phyloP scores from a whole-genome alignment of 2,329 filamentous ascomycete species.

The Nemania sp. region DNA sequence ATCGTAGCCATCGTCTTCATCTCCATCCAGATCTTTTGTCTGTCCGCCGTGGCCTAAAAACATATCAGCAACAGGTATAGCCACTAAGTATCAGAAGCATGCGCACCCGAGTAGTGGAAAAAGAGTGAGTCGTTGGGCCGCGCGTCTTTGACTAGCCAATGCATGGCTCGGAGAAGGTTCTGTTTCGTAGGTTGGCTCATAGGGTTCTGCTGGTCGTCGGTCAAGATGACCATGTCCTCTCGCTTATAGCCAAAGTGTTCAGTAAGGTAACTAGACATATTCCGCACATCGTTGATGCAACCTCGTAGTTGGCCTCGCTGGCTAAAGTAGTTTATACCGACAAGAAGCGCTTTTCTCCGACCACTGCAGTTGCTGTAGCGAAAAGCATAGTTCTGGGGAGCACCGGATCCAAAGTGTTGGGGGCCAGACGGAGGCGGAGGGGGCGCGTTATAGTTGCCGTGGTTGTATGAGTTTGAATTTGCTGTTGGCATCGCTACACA shows the following conservation, averaged over 20 bases:
- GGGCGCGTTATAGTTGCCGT: constrained; percentile 62
- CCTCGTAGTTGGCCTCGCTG: constrained; percentile 88
- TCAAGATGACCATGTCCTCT: constrained; percentile 96
- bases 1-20: constrained; percentile 77
- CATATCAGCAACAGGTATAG: constrained; percentile 22
- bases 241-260: constrained; percentile 89
- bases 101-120: constrained; percentile 89
- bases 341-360: constrained; percentile 82
- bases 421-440: constrained; percentile 67
- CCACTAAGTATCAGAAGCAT: constrained; percentile 4
- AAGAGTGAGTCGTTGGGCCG: constrained; percentile 91
- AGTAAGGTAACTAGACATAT: constrained; percentile 90
- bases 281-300: constrained; percentile 97
- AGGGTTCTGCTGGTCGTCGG: constrained; percentile 94
- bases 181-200: constrained; percentile 97
- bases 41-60: constrained; percentile 71
- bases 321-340: constrained; percentile 96
- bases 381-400: constrained; percentile 78
- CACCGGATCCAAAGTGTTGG: constrained; percentile 78
- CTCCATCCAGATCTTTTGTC: constrained; percentile 71
- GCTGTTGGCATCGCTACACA: constrained; percentile 44
- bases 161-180: constrained; percentile 94
- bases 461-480: constrained; percentile 57
- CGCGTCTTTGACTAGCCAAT: constrained; percentile 95
- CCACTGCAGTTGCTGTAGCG: constrained; percentile 93